These are phyloP conservation scores for Iberis pinnata DNA, from an alignment of 345 rosid species.

Conservation along the genomic window DNA sequence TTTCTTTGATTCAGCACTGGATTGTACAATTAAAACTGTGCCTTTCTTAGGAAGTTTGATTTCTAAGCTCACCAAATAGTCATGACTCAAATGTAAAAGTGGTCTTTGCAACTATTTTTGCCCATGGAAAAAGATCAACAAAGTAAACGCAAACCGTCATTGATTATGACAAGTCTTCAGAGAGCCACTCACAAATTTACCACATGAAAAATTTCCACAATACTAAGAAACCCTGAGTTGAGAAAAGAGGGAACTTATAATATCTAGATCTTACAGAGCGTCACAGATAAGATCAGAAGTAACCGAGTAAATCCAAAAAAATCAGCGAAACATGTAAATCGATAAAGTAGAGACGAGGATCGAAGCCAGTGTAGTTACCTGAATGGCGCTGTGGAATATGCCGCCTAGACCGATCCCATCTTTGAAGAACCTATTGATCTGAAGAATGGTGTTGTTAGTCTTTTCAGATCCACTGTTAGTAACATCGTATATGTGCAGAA, in stretches of 20 bases:
- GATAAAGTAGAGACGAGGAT: neutral
- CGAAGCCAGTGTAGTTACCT: slow-evolving; percentile 39
- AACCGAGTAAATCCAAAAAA: neutral
- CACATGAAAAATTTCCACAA: neutral
- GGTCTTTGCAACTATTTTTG: neutral
- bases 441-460: slow-evolving; percentile 80
- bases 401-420: slow-evolving; percentile 96
- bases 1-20: neutral
- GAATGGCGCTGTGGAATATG: slow-evolving; percentile 81
- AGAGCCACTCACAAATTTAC: neutral
- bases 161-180: neutral
- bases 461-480: slow-evolving; percentile 96
- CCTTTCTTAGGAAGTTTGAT: no score
- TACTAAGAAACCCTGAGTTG: neutral
- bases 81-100: neutral
- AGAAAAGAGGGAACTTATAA: neutral
- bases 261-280: neutral
- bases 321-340: neutral
- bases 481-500: slow-evolving; percentile 81
- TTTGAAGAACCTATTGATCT: slow-evolving; percentile 91
- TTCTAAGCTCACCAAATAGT: neutral
- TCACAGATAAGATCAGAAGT: neutral
- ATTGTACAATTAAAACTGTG: neutral
- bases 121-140: neutral
- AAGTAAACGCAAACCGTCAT: slow-evolving; percentile 8